Evolutionary conservation across 2,329 filamentous ascomycete genomes (phyloP), one percentile per base, ranked within the genome.

Genomic region (Phaeosphaeriaceae sp.): DNA sequence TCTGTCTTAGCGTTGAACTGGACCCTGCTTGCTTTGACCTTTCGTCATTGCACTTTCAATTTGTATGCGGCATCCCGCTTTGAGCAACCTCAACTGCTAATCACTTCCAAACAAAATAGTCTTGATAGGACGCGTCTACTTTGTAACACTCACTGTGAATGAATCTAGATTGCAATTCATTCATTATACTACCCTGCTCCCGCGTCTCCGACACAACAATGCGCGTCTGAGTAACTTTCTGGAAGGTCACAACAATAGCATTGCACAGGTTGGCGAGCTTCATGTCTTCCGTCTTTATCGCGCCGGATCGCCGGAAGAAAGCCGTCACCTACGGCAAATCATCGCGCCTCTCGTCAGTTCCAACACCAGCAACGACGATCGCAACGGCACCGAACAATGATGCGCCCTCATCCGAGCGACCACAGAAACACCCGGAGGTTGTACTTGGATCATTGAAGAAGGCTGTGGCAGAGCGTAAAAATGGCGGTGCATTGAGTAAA

Each of bases 321-420:
- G 48, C 68, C 32, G 61, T 72, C 9, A 76, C 72, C 6, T 77
- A 76, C 46, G 73, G 73, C 41, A 73, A 70, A 54, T 42, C 66
- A 15, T 61, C 67, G 47, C 70, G 72, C 39, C 55, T 56, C 5
- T 54, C 61, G 16, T 28, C 42, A 8, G 28, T 54, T 12, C 47
- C 56, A 16, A 55, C 54, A 42, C 48, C 11, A 26, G 23, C 23
- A 26, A 26, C 7, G 7, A 11, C 5, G 23, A 26, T 11, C 7
- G 23, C 23, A 11, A 26, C 53, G 42, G 56, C 52, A 44, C 35
- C 52, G 12, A 54, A 42, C 40, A 58, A 65, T 11, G 66, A 71
- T 34, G 60, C 63, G 48, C 56, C 61, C 9, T 72, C 71, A n/a
- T 68, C 68, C 17, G 69, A 73, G 34, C 62, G 63, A 46, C 63